phyloP scores from a whole-genome alignment of 2,329 filamentous ascomycete genomes.

The Aspergillus tubingensis region DNA sequence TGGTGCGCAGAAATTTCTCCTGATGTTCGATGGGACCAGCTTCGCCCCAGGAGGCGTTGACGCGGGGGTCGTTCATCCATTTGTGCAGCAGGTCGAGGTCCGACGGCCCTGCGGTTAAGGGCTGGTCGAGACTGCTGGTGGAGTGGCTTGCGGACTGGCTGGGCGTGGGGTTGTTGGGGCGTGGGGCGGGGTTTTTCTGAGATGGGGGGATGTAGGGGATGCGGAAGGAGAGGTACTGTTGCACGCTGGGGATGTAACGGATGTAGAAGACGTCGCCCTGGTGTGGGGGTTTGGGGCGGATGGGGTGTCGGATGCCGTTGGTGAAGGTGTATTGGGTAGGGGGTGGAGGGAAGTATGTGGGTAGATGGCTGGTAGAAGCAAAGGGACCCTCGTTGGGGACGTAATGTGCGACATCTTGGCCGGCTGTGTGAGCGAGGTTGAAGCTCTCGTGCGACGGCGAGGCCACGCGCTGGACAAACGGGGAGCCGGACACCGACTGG shows the following conservation, averaged over 20 bases:
- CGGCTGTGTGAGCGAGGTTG: conserved; percentile 11
- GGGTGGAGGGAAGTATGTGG: conserved; percentile 85
- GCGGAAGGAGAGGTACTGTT: conserved; percentile 85
- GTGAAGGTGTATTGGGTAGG: conserved; percentile 80
- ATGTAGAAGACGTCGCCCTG: conserved; percentile 92
- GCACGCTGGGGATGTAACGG: conserved; percentile 77
- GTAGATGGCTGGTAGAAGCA: conserved; percentile 68
- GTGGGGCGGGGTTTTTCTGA: conserved; percentile 50
- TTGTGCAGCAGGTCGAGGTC: conserved; percentile 72
- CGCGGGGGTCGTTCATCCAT: conserved; percentile 87
- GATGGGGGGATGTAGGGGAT: conserved; percentile 63
- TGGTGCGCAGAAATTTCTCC: conserved; percentile 67
- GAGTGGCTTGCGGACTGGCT: conserved; percentile 32
- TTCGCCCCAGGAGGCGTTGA: conserved; percentile 81
- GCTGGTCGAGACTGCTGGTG: conserved; percentile 46
- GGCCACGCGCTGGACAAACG: conserved; percentile 50
- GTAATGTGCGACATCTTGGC: conserved; percentile 21
- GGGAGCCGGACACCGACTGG: conserved; percentile 52
- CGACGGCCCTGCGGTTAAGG: conserved; percentile 46
- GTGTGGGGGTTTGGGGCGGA: conserved; percentile 82
- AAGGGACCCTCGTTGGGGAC: conserved; percentile 33
- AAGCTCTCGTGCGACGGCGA: conserved; percentile 49
- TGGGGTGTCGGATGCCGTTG: conserved; percentile 76
- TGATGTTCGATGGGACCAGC: conserved; percentile 59
- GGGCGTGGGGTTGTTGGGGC: conserved; percentile 23